Conservation (phyloP, 345 rosid genomes). For the Murraya paniculata region DNA sequence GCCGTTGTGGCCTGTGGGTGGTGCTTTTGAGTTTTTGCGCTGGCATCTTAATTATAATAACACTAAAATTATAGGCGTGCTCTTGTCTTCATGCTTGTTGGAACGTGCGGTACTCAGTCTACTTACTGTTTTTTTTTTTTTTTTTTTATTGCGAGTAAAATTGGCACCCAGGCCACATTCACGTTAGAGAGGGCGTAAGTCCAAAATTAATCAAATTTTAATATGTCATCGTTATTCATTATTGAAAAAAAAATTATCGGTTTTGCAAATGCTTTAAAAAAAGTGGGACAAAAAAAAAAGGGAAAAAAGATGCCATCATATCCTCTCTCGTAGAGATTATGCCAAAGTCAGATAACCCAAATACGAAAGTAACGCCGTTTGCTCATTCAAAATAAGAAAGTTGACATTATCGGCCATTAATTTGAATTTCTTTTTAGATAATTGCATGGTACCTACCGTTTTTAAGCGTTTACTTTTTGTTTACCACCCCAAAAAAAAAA, state of each 20-base stretch:
- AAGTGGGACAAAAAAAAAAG: too few species aligned
- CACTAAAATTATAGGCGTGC: background rate
- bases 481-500: too few species aligned
- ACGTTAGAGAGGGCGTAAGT: background rate
- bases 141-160: background rate
- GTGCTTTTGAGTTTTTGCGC: background rate
- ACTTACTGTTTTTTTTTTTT: background rate
- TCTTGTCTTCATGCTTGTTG: background rate
- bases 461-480: too few species aligned
- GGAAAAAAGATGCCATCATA: too few species aligned
- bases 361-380: background rate
- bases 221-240: too few species aligned
- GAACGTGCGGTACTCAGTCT: background rate
- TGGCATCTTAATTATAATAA: background rate
- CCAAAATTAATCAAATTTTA: background rate
- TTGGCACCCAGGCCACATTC: background rate
- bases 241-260: background rate
- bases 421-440: background rate
- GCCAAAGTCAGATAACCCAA: too few species aligned
- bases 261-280: background rate
- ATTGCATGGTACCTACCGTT: background rate
- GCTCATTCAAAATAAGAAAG: background rate
- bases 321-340: background rate
- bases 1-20: too few species aligned
- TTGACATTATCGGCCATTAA: background rate